These are phyloP conservation scores for Daldinia grandis DNA, from an alignment of 495 filamentous ascomycete genomes.

Conservation along the genomic window DNA sequence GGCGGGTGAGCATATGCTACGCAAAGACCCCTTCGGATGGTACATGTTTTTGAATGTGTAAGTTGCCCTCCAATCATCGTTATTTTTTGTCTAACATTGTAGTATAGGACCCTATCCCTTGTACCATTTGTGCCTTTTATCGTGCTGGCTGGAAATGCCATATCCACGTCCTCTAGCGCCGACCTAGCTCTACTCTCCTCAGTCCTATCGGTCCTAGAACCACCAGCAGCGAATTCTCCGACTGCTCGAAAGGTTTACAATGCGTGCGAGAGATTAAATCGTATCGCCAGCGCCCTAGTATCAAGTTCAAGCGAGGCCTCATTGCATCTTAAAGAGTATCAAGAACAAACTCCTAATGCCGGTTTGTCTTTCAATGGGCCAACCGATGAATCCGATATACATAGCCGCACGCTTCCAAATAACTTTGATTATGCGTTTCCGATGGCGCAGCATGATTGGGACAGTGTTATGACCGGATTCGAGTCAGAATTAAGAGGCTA, in stretches of 20 bases:
- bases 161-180: slow-evolving; percentile 55
- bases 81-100: background rate
- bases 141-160: slow-evolving; percentile 72
- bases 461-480: slow-evolving; percentile 39
- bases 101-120: slow-evolving; percentile 42
- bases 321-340: background rate
- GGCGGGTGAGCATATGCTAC: slow-evolving; percentile 20
- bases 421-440: slow-evolving; percentile 34
- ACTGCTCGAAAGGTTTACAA: slow-evolving; percentile 33
- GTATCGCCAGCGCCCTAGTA: slow-evolving; percentile 32
- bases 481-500: slow-evolving; percentile 38
- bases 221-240: slow-evolving; percentile 9
- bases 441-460: slow-evolving; percentile 44
- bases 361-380: background rate
- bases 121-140: slow-evolving; percentile 74
- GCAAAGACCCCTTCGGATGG: slow-evolving; percentile 8
- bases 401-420: background rate
- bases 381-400: background rate
- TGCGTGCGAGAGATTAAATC: slow-evolving; percentile 34
- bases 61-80: background rate
- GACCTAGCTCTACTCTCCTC: slow-evolving; percentile 54
- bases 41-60: slow-evolving; percentile 33
- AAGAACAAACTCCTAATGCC: background rate
- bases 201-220: slow-evolving; percentile 19
- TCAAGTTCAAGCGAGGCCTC: slow-evolving; percentile 16